A percentile compares a stretch with the other conserved stretches of the same genome.
phyloP scores from a whole-genome alignment of 345 rosid genomes.

The Aurinia saxatilis region DNA sequence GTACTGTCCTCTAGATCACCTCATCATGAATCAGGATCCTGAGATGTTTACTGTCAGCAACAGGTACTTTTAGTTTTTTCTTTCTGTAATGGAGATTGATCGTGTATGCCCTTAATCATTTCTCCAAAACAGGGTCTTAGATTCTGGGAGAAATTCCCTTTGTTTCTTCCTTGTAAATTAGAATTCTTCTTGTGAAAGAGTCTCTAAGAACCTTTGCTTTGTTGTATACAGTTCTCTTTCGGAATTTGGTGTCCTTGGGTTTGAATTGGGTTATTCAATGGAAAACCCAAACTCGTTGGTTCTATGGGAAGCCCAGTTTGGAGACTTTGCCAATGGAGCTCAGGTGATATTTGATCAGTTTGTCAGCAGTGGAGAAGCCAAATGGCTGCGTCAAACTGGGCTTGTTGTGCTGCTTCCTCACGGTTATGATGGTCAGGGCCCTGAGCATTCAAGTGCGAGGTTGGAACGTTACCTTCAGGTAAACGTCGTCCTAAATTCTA shows the following conservation, averaged over 20 bases:
- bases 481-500: not conserved
- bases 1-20: conserved; percentile 74
- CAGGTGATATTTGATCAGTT: conserved; percentile 85
- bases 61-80: conserved; percentile 36
- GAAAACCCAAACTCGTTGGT: conserved; percentile 77
- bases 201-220: not conserved
- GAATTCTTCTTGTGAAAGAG: not conserved
- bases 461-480: conserved; percentile 82
- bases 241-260: conserved; percentile 81
- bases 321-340: conserved; percentile 79
- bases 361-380: conserved; percentile 73
- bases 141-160: not conserved
- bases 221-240: conserved; percentile 60
- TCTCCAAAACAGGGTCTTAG: not conserved
- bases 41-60: conserved; percentile 90
- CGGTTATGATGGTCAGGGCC: conserved; percentile 85
- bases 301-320: conserved; percentile 84
- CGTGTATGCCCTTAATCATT: not conserved
- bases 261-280: conserved; percentile 82
- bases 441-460: conserved; percentile 82
- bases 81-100: not conserved
- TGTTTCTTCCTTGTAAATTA: not conserved
- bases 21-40: conserved; percentile 56
- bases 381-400: conserved; percentile 80
- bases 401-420: conserved; percentile 76